Conservation (phyloP, 441 rosid species). For the Mallotus japonicus region DNA sequence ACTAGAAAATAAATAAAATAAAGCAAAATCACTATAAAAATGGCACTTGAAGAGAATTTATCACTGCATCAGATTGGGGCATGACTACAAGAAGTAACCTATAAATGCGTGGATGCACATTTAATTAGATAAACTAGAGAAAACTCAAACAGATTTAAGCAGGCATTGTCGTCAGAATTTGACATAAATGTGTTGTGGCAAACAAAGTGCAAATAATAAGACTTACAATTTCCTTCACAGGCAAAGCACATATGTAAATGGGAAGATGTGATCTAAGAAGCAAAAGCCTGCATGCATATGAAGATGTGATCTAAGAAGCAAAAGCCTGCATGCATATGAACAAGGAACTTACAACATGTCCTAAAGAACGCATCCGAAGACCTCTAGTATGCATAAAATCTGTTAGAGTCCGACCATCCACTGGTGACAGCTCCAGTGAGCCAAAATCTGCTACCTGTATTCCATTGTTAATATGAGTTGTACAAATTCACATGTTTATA, state of each 20-base stretch:
- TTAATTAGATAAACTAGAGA: background rate
- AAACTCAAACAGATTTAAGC: background rate
- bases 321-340: constrained; percentile 53
- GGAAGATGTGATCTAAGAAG: constrained; percentile 38
- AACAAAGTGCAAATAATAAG: constrained; percentile 2
- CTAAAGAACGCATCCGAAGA: constrained; percentile 56
- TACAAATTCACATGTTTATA: constrained; percentile 19
- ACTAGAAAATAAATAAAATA: background rate
- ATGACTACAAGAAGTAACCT: background rate
- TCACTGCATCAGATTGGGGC: background rate
- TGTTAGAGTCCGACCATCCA: constrained; percentile 66
- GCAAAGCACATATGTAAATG: background rate
- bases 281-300: constrained; percentile 57
- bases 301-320: constrained; percentile 43
- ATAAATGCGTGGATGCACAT: constrained; percentile 3
- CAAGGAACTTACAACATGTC: constrained; percentile 46
- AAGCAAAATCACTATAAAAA: background rate
- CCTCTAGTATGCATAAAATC: constrained; percentile 80
- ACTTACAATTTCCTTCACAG: background rate
- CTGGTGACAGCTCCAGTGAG: constrained; percentile 68
- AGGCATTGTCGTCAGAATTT: background rate
- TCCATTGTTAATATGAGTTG: constrained; percentile 27
- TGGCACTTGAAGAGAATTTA: background rate
- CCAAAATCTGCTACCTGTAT: constrained; percentile 73
- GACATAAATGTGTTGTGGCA: background rate